Evolutionary conservation across 208 protist genomes (phyloP), one percentile per base, ranked within the genome.

Genomic region (Leishmania martiniquensis): DNA sequence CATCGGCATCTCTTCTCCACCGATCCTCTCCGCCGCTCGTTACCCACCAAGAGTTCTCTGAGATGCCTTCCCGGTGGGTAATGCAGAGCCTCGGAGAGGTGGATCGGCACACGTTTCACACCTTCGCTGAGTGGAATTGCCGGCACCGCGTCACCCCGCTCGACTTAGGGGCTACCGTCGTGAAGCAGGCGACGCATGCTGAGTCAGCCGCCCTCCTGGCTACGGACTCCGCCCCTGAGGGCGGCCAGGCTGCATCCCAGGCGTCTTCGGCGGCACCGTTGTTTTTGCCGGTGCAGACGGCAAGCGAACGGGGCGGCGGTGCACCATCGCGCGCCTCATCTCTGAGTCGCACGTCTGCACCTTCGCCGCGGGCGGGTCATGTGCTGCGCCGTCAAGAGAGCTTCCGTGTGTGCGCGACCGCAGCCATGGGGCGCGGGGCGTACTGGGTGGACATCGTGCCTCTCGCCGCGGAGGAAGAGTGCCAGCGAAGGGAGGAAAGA

Each of bases 51-150:
- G 83, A 85, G 39, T 81, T 72, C 13, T 85, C 34, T 52, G 91
- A 95, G 77, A 81, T 95, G 63, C 85, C 85, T 3, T 76, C 88
- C n/a, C 88, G 88, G 15, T 95, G 91, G 91, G 83, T 92, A 49
- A 86, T 95, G 83, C 86, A 92, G 62, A 86, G 86, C 49, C 69
- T 91, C n/a, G 88, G 88, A 32, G 82, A 82, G 10, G 73, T 85
- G 49, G 71, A 72, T 22, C 63, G 66, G 34, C 74, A 74, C 37
- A n/a, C 17, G 4, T 59, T 82, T 32, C 1, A 13, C 20, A 55
- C 12, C 32, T 55, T 9, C 10, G 55, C 22, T 1, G 60, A 42
- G 20, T 75, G 73, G 75, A n/a, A 62, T 55, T 34, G 29, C 54
- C 87, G 87, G 12, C 39, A 54, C 39, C 59, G 63, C 29, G 86